Evolutionary conservation across 768 basidiomycete species (phyloP).

Genomic region (Fomitopsis pulvina): DNA sequence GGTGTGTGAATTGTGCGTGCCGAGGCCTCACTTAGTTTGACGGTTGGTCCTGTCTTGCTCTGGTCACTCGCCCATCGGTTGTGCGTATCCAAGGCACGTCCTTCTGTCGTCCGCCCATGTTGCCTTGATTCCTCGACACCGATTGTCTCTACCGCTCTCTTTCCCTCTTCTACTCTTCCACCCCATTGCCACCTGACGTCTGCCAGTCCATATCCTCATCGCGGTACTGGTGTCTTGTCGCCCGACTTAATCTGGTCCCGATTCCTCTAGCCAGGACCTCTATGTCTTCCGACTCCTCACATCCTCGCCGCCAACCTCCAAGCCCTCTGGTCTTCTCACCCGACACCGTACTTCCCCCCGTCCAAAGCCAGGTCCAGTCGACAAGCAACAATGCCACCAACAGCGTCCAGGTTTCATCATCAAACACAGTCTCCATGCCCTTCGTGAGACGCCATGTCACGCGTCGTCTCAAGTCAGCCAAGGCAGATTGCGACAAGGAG

Average conservation of each 20-base stretch:
- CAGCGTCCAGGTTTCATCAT: conserved; percentile 38
- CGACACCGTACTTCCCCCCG: conserved; percentile 50
- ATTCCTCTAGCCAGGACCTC: conserved; percentile 13
- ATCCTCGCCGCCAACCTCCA: conserved; percentile 44
- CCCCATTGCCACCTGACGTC: conserved; percentile 2
- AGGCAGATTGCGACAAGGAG: conserved; percentile 95
- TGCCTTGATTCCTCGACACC: conserved; percentile 5
- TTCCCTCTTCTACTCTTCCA: not conserved
- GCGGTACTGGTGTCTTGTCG: conserved; percentile 2
- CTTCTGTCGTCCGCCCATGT: conserved; percentile 17
- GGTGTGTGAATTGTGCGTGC: conserved; percentile 10
- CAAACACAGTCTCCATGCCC: conserved; percentile 85
- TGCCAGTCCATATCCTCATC: conserved; percentile 9
- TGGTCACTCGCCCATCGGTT: conserved; percentile 3
- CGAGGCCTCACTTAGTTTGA: conserved; percentile 2
- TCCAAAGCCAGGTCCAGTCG: conserved; percentile 32
- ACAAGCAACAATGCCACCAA: conserved; percentile 27
- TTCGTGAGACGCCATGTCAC: conserved; percentile 92
- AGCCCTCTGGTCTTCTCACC: conserved; percentile 77
- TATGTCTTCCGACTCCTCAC: conserved; percentile 27
- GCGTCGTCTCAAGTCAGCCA: conserved; percentile 86
- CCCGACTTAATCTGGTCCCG: conserved; percentile 1
- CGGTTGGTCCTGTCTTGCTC: conserved; percentile 10
- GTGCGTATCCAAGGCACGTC: conserved; percentile 5
- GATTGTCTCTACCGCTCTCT: conserved; percentile 10